Conservation (phyloP, 768 basidiomycete species). For the Thelephora aurantiotincta region DNA sequence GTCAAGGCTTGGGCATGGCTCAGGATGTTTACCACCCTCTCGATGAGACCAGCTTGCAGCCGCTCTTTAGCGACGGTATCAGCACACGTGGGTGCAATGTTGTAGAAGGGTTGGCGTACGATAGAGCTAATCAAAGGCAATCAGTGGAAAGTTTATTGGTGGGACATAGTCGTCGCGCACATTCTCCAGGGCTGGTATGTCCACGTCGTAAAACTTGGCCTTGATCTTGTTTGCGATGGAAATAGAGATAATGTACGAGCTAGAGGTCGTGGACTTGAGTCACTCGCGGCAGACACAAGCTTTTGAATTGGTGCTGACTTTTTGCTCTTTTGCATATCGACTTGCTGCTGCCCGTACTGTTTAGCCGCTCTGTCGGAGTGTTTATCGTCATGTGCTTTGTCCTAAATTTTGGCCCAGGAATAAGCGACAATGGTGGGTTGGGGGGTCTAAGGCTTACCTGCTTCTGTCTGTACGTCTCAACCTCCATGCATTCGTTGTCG, state of each 20-base stretch:
- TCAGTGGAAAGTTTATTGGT: conserved; percentile 2
- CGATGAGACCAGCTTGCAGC: conserved; percentile 52
- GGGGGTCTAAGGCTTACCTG: conserved; percentile 32
- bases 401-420: conserved; percentile 23
- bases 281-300: neutral
- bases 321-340: conserved; percentile 71
- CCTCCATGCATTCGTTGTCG: conserved; percentile 63
- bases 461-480: conserved; percentile 64
- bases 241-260: conserved; percentile 58
- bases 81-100: neutral
- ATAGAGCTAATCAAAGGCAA: neutral
- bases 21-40: conserved; percentile 39
- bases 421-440: conserved; percentile 1
- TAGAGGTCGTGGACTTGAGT: conserved; percentile 15
- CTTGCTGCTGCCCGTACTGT: conserved; percentile 63
- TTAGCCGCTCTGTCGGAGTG: conserved; percentile 62
- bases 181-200: conserved; percentile 57
- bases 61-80: conserved; percentile 30
- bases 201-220: conserved; percentile 54
- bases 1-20: conserved; percentile 47
- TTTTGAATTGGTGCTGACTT: conserved; percentile 32
- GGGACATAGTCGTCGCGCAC: conserved; percentile 27
- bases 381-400: conserved; percentile 53
- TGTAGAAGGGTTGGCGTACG: neutral
- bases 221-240: conserved; percentile 58